phyloP scores from a whole-genome alignment of 306 rosid genomes.

The Vigna hirtella region DNA sequence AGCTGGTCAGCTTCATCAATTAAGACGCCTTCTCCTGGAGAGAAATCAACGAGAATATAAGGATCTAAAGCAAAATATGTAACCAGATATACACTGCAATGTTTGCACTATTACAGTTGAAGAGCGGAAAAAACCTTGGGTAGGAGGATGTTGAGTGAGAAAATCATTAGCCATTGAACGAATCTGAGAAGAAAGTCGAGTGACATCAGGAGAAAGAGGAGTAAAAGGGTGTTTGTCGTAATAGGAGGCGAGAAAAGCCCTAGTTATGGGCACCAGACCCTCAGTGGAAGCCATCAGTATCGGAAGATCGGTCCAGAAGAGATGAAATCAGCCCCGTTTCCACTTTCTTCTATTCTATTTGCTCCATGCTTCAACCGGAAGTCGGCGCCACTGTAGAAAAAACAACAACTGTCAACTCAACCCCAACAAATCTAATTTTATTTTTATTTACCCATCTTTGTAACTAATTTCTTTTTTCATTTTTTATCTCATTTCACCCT shows the following conservation, averaged over 20 bases:
- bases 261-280: slow-evolving; percentile 89
- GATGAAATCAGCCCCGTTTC: background rate
- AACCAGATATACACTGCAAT: background rate
- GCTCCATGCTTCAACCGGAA: too few species aligned
- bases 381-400: too few species aligned
- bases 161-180: slow-evolving; percentile 63
- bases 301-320: background rate
- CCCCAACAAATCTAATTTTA: too few species aligned
- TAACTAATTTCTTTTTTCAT: too few species aligned
- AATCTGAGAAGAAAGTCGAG: slow-evolving; percentile 73
- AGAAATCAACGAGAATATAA: slow-evolving; percentile 39
- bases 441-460: too few species aligned
- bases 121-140: slow-evolving; percentile 49
- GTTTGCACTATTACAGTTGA: background rate
- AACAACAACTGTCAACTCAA: too few species aligned
- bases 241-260: slow-evolving; percentile 75
- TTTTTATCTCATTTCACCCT: too few species aligned
- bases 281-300: slow-evolving; percentile 84
- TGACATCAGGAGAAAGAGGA: slow-evolving; percentile 72
- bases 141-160: slow-evolving; percentile 57
- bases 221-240: slow-evolving; percentile 78
- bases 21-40: slow-evolving; percentile 61
- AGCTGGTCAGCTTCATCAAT: slow-evolving; percentile 59
- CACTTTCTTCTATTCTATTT: background rate
- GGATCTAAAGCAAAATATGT: slow-evolving; percentile 35